Evolutionary conservation across 2,329 filamentous ascomycete species (phyloP), one percentile per base, ranked within the genome.

Genomic region (Cryphonectria nitschkei): DNA sequence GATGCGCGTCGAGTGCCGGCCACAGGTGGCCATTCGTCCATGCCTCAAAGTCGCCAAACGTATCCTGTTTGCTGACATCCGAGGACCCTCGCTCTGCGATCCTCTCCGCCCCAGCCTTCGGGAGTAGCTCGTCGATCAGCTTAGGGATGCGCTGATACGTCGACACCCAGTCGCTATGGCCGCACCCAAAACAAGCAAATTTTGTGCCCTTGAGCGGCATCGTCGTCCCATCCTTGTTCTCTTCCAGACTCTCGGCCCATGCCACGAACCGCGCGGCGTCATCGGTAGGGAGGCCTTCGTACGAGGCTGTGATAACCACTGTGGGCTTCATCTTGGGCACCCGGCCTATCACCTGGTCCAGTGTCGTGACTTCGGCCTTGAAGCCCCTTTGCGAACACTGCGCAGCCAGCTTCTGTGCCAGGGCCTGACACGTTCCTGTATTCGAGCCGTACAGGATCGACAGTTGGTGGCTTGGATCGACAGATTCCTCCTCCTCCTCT

Each of bases 361-460:
- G 79, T 1, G 85, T 83, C 32, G 1, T 92, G 3, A 82, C 82
- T 2, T 80, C 77, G 6, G 88, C 87, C 2, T 78, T 79, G 78
- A 90, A 93, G 0, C 92, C 92, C 75, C 89, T 88, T 0, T 80
- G 78, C 1, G 82, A 75, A 0, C 91, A 90, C 75, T 89, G 86
- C 11, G 84, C 82, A 0, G 89, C 89, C 14, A 94, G 78, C 39
- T 87, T 83, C 73, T 90, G 86, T 0, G 92, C 89, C 62, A 94
- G 84, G 1, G 89, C 84, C 78, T 94, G 90, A 77, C 92, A 94
- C 1, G 92, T 94, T 0, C 92, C 92, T 1, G 88, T 89, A 77
- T 94, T 93, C 26, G 90, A 92, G 2, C 92, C 92, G 76, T 92
- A 94, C 60, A 90, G 86, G 29, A 95, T 86, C n/a, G 86, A 86